Base-by-base conservation (phyloP, 2,329 filamentous ascomycete species). In the Talaromyces pinophilus region DNA sequence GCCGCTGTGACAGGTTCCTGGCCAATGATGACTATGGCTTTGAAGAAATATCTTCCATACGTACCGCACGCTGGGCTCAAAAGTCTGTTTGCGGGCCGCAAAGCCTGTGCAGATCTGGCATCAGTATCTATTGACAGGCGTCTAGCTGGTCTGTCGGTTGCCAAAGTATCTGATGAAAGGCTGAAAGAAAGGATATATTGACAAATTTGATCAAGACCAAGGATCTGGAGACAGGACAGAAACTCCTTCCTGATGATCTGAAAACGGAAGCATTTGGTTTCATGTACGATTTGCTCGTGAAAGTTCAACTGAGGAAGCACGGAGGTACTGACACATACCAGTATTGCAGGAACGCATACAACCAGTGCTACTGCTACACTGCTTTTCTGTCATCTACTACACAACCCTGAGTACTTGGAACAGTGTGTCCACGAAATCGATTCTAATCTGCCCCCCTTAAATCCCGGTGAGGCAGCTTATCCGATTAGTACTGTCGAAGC, bases 401-500 rank as follows among this genome's bases (percentile, higher is more conserved):
- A 46, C n/a, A 22, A 46, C n/a, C 42, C 42, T 22, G 42, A 46
- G 42, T 19, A 46, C 25, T 10, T 46, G 42, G 42, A 46, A 19
- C 4, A 44, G 17, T 50, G 46, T 28, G 69, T 73, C n/a, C 44
- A 59, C 1, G 72, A 75, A 60, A 67, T 75, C 30, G 44, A 57
- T 6, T 35, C 10, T 7, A 62, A 66, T 13, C 19, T 66, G 11
- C 48, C 59, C 13, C 35, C 35, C 25, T n/a, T 59, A 2, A 40
- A 38, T 7, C 22, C 59, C 5, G 67, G 52, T 17, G 61, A 68
- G 42, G 22, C 54, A 28, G 69, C 72, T 2, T 74, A 77, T 62
- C 69, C 74, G 2, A 65, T 75, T 4, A 65, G 69, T 2, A 52
- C 62, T 0, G 68, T 70, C 0, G 76, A 78, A 42, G 62, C 66